Base-by-base conservation (phyloP, 768 basidiomycete species). In the Rossbeevera mucosa region DNA sequence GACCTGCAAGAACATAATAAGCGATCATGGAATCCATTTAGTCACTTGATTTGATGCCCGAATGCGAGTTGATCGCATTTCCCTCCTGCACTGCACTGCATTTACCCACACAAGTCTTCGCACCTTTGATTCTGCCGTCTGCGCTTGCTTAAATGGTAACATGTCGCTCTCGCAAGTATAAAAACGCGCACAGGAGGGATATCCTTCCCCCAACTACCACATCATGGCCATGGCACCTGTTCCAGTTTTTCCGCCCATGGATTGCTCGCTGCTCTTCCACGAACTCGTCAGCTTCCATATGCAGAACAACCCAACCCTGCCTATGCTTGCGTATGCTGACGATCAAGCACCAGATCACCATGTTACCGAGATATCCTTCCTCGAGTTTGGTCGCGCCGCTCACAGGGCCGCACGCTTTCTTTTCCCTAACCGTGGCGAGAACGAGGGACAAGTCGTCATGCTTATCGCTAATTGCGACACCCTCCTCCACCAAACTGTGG, bases 391-490 rank as follows among this genome's bases (percentile, higher is more conserved):
- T 36, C 52, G 64, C 24, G 70, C 69, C 11, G 54, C 56, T 12
- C 68, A 69, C 41, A 68, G 71, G 25, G 61, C 60, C 2, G 71
- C 68, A 9, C 59, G 65, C n/a, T 20, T 24, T 3, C 50, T 62
- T 33, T 51, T 52, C 24, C 62, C 61, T 11, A 44, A 44, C 24
- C 51, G 53, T 24, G 36, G 30, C 20, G 59, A 57, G 2, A n/a
- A 44, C 5, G 60, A 64, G 28, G 59, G 65, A 11, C 53, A 61
- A 26, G 67, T 70, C 4, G 60, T 71, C 7, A 68, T 67, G 44
- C 31, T 71, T 21, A 52, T 72, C 18, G 71, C 71, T 3, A 59
- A 61, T 5, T 53, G 60, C 11, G 71, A 72, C 44, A 64, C 60
- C 2, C 28, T 71, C 5, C 24, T 24, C 31, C 55, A 28, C 42